Evolutionary conservation across 441 rosid species (phyloP).

Genomic region (Cnidoscolus chayamansa): DNA sequence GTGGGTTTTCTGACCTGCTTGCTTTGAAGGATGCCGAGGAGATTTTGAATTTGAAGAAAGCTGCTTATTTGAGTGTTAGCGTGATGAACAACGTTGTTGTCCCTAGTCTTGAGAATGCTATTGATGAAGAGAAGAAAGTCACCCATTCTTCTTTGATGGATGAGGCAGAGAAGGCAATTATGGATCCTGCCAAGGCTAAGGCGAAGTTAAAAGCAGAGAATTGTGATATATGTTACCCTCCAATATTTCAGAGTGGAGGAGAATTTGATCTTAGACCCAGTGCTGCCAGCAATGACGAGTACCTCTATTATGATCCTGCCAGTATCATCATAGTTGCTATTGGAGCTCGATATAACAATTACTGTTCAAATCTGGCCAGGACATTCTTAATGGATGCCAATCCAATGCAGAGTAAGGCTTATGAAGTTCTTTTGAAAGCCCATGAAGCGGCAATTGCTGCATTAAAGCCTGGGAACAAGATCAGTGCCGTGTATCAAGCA

Average conservation of each 20-base stretch:
- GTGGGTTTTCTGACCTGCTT: conserved; percentile 76
- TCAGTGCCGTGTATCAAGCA: conserved; percentile 54
- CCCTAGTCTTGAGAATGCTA: conserved; percentile 74
- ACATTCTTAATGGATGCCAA: conserved; percentile 77
- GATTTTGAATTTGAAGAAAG: conserved; percentile 63
- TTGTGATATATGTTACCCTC: conserved; percentile 90
- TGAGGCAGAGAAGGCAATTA: conserved; percentile 70
- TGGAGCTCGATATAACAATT: conserved; percentile 78
- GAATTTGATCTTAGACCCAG: conserved; percentile 78
- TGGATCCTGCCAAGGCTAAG: conserved; percentile 69
- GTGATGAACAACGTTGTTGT: conserved; percentile 77
- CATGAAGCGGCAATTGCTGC: conserved; percentile 72
- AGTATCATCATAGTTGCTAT: conserved; percentile 73
- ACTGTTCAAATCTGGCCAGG: conserved; percentile 85
- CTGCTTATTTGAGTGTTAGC: conserved; percentile 58
- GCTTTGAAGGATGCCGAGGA: conserved; percentile 67
- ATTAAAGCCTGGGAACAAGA: conserved; percentile 58
- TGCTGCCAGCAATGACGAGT: conserved; percentile 78
- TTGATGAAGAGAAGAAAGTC: conserved; percentile 83
- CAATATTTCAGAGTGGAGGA: conserved; percentile 93
- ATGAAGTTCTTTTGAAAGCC: conserved; percentile 78
- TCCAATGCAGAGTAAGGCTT: conserved; percentile 65
- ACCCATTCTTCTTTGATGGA: conserved; percentile 78
- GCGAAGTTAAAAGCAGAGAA: conserved; percentile 73
- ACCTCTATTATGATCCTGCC: conserved; percentile 66